A percentile compares a stretch with the other conserved stretches of the same genome.
Conservation (phyloP, 352 stramenopile genomes). For the Globisporangium lucens region DNA sequence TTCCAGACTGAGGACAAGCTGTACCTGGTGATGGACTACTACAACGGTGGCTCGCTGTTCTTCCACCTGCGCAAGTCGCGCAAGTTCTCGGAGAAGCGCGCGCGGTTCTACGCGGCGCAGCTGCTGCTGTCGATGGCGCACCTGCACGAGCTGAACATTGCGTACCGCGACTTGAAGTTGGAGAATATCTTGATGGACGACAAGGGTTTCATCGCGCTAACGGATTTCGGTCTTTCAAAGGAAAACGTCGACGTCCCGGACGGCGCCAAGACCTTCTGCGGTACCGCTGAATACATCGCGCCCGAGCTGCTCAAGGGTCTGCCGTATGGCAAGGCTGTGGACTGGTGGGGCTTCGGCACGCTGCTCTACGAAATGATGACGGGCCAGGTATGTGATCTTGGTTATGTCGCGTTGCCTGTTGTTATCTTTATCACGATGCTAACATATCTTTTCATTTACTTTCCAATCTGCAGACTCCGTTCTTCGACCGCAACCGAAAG, state of each 20-base stretch:
- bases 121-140: slow-evolving; percentile 91
- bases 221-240: slow-evolving; percentile 93
- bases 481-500: slow-evolving; percentile 95
- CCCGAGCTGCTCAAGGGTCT: slow-evolving; percentile 89
- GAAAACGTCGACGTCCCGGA: slow-evolving; percentile 87
- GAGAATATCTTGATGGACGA: slow-evolving; percentile 95
- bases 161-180: slow-evolving; percentile 93
- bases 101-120: slow-evolving; percentile 90
- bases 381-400: slow-evolving; percentile 30
- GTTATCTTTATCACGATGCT: not conserved
- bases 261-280: slow-evolving; percentile 91
- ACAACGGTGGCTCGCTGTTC: slow-evolving; percentile 90
- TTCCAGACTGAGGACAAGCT: slow-evolving; percentile 94
- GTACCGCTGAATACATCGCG: slow-evolving; percentile 92
- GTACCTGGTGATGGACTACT: slow-evolving; percentile 93
- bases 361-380: slow-evolving; percentile 96
- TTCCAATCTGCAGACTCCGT: slow-evolving; percentile 60
- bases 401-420: not conserved
- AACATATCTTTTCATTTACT: not conserved
- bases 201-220: slow-evolving; percentile 91
- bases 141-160: slow-evolving; percentile 92
- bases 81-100: slow-evolving; percentile 87
- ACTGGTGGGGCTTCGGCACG: slow-evolving; percentile 94
- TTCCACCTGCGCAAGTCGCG: slow-evolving; percentile 91
- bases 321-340: slow-evolving; percentile 88